These are phyloP conservation scores for Dendrothele bispora DNA, from an alignment of 768 basidiomycete species.

Conservation along the genomic window DNA sequence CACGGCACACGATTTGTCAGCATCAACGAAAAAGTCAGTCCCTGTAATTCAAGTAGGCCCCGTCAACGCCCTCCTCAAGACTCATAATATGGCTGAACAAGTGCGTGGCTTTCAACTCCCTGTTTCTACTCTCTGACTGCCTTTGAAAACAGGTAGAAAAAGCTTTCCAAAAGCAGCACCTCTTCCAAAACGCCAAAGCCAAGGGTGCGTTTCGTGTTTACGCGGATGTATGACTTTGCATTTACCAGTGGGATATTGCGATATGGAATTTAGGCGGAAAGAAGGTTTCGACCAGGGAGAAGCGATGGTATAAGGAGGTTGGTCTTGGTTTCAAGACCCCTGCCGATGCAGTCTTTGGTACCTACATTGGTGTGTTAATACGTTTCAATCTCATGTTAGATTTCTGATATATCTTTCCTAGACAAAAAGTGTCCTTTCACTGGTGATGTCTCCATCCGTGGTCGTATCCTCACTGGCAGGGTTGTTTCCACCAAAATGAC, in stretches of 20 bases:
- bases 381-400: too few relatives aligned
- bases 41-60: too few relatives aligned
- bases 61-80: conserved; percentile 43
- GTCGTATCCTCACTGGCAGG: conserved; percentile 96
- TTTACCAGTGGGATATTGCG: not conserved
- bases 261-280: conserved; percentile 60
- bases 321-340: conserved; percentile 98
- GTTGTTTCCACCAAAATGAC: conserved; percentile 99
- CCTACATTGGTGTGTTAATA: conserved; percentile 82
- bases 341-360: conserved; percentile 90
- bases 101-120: conserved; percentile 30
- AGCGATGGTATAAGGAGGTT: conserved; percentile 99
- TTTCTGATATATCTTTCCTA: conserved; percentile 29
- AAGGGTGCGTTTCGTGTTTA: conserved; percentile 63
- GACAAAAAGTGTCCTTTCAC: conserved; percentile 99
- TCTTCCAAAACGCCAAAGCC: conserved; percentile 97
- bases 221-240: conserved; percentile 18
- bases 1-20: too few relatives aligned
- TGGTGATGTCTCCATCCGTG: conserved; percentile 95
- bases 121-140: conserved; percentile 2
- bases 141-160: conserved; percentile 76
- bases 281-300: conserved; percentile 92
- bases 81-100: conserved; percentile 61
- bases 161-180: conserved; percentile 95
- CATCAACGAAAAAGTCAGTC: too few relatives aligned